phyloP scores from a whole-genome alignment of 306 rosid genomes.

The cucumber (Cucumis sativus) region Cucumber_9930_V3 NC_026661.2:7998501-7999000 shows the following conservation, averaged over 20 bases:
- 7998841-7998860: not conserved
- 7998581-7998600: not conserved
- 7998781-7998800: not conserved
- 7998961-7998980: slow-evolving; percentile 4
- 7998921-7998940: not conserved
- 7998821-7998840: not conserved
- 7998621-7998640: not conserved
- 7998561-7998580: not conserved
- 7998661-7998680: not conserved
- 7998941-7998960: not conserved
- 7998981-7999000: slow-evolving; percentile 76
- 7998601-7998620: not conserved
- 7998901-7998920: not conserved
- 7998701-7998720: not conserved
- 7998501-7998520: not conserved
- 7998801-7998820: not conserved
- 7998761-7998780: not conserved
- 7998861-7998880: not conserved
- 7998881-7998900: not conserved
- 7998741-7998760: not conserved
- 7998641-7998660: not conserved
- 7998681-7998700: too few relatives aligned
- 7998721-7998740: not conserved
- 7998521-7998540: not conserved
- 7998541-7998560: not conserved